phyloP scores from a whole-genome alignment of 352 stramenopile species.

The Phytophthora capsici region DNA sequence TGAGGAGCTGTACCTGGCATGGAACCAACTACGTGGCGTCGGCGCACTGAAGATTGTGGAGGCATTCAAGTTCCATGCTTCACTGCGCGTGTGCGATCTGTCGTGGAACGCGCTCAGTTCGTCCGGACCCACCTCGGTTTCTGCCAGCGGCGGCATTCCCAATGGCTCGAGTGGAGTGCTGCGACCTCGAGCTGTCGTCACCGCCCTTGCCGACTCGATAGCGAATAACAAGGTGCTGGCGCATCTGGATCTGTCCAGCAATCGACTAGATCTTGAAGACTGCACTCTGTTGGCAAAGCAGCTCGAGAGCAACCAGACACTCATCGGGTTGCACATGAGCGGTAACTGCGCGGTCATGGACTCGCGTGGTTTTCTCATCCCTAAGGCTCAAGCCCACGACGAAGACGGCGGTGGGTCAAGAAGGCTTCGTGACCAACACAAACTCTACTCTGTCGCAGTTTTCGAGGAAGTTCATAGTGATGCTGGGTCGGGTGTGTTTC shows the following conservation, averaged over 20 bases:
- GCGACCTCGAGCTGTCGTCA: slow-evolving; percentile 52
- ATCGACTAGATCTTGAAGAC: slow-evolving; percentile 68
- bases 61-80: slow-evolving; percentile 75
- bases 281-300: slow-evolving; percentile 65
- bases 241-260: slow-evolving; percentile 79
- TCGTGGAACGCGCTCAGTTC: slow-evolving; percentile 81
- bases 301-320: slow-evolving; percentile 74
- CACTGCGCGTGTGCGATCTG: slow-evolving; percentile 71
- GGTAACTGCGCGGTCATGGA: slow-evolving; percentile 76
- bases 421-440: slow-evolving; percentile 73
- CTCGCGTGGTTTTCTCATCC: slow-evolving; percentile 69
- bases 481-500: slow-evolving; percentile 54
- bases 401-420: slow-evolving; percentile 28
- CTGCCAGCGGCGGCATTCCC: background rate
- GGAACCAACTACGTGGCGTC: slow-evolving; percentile 76
- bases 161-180: slow-evolving; percentile 19
- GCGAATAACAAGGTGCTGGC: slow-evolving; percentile 80
- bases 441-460: slow-evolving; percentile 74
- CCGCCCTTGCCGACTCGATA: slow-evolving; percentile 63
- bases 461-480: slow-evolving; percentile 79
- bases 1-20: slow-evolving; percentile 79
- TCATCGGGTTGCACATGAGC: slow-evolving; percentile 79
- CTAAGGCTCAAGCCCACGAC: slow-evolving; percentile 46
- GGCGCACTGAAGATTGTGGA: slow-evolving; percentile 79
- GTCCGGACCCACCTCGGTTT: slow-evolving; percentile 16